phyloP scores from a whole-genome alignment of 208 protist species.

The Borovskyia barvae region DNA sequence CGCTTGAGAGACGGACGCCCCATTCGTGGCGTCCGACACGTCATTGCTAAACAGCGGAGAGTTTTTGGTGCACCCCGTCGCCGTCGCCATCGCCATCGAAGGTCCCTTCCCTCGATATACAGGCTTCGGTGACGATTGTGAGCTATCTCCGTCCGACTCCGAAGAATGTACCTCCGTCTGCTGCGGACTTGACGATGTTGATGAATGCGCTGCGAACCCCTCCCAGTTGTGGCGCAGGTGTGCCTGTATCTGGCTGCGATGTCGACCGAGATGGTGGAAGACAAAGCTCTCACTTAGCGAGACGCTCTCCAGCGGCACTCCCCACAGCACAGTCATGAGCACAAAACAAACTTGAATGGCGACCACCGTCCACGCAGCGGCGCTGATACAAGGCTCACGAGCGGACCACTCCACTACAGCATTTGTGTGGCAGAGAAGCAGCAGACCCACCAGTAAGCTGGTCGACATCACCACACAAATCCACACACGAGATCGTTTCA shows the following conservation, averaged over 20 bases:
- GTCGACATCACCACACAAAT: conserved; percentile 41
- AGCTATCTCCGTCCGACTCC: too few species aligned
- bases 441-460: conserved; percentile 19
- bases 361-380: conserved; percentile 14
- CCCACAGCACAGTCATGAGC: conserved; percentile 16
- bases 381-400: conserved; percentile 31
- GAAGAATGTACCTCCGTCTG: too few species aligned
- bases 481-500: conserved; percentile 38
- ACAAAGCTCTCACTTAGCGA: conserved; percentile 1
- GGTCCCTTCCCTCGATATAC: conserved; percentile 2
- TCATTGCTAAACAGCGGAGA: too few species aligned
- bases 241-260: not conserved
- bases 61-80: not conserved
- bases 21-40: too few species aligned
- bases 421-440: conserved; percentile 49
- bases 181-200: not conserved
- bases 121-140: too few species aligned
- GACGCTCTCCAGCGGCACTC: conserved; percentile 3
- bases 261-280: not conserved
- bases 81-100: not conserved
- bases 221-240: not conserved
- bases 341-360: conserved; percentile 26
- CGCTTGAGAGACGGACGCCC: conserved; percentile 8
- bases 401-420: conserved; percentile 38
- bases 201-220: not conserved